Evolutionary conservation across 2,329 filamentous ascomycete species (phyloP).

Genomic region (Exophiala spinifera): DNA sequence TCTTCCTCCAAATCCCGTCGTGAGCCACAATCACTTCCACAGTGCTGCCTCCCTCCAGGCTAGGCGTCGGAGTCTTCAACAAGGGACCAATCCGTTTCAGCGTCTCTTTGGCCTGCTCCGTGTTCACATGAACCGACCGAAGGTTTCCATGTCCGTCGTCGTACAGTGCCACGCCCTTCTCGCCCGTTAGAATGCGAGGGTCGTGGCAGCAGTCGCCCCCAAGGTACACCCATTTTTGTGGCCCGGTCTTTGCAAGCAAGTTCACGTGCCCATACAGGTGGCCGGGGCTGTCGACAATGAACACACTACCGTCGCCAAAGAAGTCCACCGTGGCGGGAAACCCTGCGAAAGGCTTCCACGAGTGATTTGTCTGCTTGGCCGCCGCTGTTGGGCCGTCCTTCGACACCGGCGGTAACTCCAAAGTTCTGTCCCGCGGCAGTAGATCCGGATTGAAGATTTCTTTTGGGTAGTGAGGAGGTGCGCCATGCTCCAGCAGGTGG

Average conservation of each 20-base stretch:
- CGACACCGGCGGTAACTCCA: slow-evolving; percentile 40
- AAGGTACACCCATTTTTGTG: slow-evolving; percentile 34
- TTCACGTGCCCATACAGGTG: slow-evolving; percentile 37
- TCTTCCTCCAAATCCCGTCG: slow-evolving; percentile 25
- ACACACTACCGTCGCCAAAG: slow-evolving; percentile 42
- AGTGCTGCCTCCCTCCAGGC: slow-evolving; percentile 8
- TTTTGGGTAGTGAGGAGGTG: slow-evolving; percentile 25
- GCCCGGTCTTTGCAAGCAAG: slow-evolving; percentile 29
- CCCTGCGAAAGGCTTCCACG: slow-evolving; percentile 44
- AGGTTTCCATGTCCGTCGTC: slow-evolving; percentile 44
- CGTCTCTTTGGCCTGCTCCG: slow-evolving; percentile 42
- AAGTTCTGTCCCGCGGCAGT: slow-evolving; percentile 34
- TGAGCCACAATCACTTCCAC: slow-evolving; percentile 29
- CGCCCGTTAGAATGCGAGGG: slow-evolving; percentile 31
- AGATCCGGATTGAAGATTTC: slow-evolving; percentile 32
- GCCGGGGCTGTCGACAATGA: slow-evolving; percentile 33
- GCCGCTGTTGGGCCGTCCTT: slow-evolving; percentile 24
- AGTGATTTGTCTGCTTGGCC: slow-evolving; percentile 27
- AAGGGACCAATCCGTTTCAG: slow-evolving; percentile 38
- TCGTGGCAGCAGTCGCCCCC: slow-evolving; percentile 37
- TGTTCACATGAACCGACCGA: slow-evolving; percentile 53
- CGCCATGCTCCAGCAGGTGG: slow-evolving; percentile 42
- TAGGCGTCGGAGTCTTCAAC: slow-evolving; percentile 18
- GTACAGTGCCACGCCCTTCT: slow-evolving; percentile 53
- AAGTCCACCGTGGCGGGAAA: slow-evolving; percentile 46